Evolutionary conservation across 2,329 filamentous ascomycete species (phyloP), one percentile per base, ranked within the genome.

Genomic region (Cercospora zeina): DNA sequence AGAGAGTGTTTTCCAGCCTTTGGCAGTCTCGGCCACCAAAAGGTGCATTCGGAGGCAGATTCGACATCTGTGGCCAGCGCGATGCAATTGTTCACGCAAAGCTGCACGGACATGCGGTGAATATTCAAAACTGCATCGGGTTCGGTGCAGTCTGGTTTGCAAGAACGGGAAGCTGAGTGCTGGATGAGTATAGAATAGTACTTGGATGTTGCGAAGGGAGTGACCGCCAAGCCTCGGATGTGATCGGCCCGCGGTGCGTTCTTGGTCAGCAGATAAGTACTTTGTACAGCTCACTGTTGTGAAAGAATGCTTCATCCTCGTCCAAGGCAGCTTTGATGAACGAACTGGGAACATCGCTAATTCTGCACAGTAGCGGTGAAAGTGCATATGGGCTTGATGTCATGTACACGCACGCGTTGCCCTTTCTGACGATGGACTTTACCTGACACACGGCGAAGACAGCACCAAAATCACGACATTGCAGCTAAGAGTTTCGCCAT

Each of bases 401-500:
- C 42, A 49, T 49, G 7, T 9, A 49, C 42, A 24, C 42, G 42
- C 16, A 27, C 21, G 21, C 42, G 7, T 24, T 6, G 42, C 42
- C 13, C 14, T 27, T 14, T 30, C 42, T 49, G 24, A 24, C 7
- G 11, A 6, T 13, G n/a, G 49, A 19, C 30, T 27, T 16, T 53
- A 30, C 27, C 49, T 33, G 49, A 53, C 49, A 53, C 49, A 16
- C n/a, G 14, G 49, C 49, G 27, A 51, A 51, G 31, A 30, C 19
- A 14, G 49, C 49, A 30, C 49, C 27, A 21, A 53, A 53, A 53
- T 53, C 49, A 53, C 49, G 30, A 53, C 49, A 53, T 53, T 30
- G 31, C 49, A 34, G 49, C 49, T 53, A 53, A 53, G 49, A 53
- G 49, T 53, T 53, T 34, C 49, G 49, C 49, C 49, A 53, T 53